phyloP scores from a whole-genome alignment of 805 yeast genomes.

The Dipodascopsis uninucleata region DNA sequence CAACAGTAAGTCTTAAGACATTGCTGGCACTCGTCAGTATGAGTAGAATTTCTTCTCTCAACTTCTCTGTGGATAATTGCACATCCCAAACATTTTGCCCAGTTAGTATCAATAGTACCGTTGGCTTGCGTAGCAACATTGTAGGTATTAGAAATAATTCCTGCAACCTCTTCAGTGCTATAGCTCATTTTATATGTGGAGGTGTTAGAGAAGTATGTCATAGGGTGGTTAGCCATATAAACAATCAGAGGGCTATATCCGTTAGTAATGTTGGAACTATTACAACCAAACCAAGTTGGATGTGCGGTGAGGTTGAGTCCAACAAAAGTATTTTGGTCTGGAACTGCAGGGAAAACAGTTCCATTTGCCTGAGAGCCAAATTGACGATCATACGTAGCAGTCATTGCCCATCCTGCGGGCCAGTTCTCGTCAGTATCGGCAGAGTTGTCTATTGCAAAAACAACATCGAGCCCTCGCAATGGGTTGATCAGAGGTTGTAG shows the following conservation, averaged over 20 bases:
- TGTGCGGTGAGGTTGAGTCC: slow-evolving; percentile 57
- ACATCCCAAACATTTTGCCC: slow-evolving; percentile 77
- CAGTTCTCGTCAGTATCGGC: slow-evolving; percentile 53
- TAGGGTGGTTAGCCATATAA: slow-evolving; percentile 72
- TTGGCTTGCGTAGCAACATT: slow-evolving; percentile 68
- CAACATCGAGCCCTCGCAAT: slow-evolving; percentile 56
- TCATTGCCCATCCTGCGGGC: slow-evolving; percentile 64
- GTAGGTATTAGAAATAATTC: slow-evolving; percentile 71
- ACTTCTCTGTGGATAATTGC: slow-evolving; percentile 78
- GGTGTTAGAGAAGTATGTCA: slow-evolving; percentile 60
- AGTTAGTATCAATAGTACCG: slow-evolving; percentile 62
- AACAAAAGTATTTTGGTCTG: slow-evolving; percentile 60
- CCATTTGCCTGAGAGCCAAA: slow-evolving; percentile 50
- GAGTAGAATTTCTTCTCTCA: slow-evolving; percentile 60
- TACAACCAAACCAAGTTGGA: slow-evolving; percentile 84
- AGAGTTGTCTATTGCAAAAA: slow-evolving; percentile 63
- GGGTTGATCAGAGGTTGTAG: slow-evolving; percentile 59
- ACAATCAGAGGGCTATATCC: slow-evolving; percentile 58
- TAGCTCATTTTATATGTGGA: slow-evolving; percentile 69
- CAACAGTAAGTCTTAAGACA: slow-evolving; percentile 80
- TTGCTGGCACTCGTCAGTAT: slow-evolving; percentile 64
- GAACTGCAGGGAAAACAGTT: slow-evolving; percentile 75
- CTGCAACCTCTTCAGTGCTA: slow-evolving; percentile 52
- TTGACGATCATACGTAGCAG: slow-evolving; percentile 58
- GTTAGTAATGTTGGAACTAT: slow-evolving; percentile 56